Evolutionary conservation across 75 land plant genomes (phyloP).

Genomic region (Larix kaempferi): DNA sequence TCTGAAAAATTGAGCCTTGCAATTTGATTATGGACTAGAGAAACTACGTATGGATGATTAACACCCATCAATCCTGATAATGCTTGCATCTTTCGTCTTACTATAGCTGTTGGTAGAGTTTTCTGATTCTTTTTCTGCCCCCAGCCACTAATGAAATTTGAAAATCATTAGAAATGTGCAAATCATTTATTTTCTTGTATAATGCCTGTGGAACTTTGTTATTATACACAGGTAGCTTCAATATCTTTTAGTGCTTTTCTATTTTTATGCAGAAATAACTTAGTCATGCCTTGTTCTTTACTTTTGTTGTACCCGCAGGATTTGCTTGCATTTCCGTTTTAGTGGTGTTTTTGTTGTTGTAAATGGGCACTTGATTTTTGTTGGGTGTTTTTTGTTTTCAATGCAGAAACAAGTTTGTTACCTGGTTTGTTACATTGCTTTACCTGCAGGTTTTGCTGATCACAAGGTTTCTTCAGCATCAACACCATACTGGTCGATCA

Average conservation of each 20-base stretch:
- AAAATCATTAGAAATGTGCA: neutral
- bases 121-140: too few relatives aligned
- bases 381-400: neutral
- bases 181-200: neutral
- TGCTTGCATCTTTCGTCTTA: too few relatives aligned
- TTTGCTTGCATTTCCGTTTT: too few relatives aligned
- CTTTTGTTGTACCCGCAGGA: too few relatives aligned
- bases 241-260: constrained; percentile 5
- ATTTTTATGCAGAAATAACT: neutral
- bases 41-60: too few relatives aligned
- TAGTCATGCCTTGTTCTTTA: too few relatives aligned
- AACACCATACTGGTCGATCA: constrained; percentile 76
- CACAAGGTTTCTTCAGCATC: constrained; percentile 94
- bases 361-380: constrained; percentile 4
- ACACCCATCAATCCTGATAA: too few relatives aligned
- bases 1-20: too few relatives aligned
- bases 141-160: too few relatives aligned
- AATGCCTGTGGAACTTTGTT: neutral
- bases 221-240: neutral
- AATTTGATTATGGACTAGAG: too few relatives aligned
- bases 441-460: constrained; percentile 68
- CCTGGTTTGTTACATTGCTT: neutral
- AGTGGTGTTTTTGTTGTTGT: neutral
- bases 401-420: neutral
- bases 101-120: too few relatives aligned